phyloP scores from a whole-genome alignment of 345 rosid genomes.

The Gossypium sturtianum region DNA sequence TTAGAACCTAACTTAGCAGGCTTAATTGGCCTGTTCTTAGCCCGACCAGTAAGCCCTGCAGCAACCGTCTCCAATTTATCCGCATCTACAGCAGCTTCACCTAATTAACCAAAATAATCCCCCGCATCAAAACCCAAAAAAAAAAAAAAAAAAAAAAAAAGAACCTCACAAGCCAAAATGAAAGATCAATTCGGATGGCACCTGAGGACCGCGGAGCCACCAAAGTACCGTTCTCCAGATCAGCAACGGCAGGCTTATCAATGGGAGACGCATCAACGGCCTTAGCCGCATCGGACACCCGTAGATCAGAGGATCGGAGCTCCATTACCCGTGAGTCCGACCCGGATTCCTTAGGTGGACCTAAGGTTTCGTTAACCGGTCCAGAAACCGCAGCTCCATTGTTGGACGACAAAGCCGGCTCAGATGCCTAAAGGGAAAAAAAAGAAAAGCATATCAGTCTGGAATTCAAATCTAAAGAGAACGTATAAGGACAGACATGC shows the following conservation, averaged over 20 bases:
- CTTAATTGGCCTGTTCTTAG: constrained; percentile 34
- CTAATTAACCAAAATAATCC: constrained; percentile 24
- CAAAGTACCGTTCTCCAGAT: constrained; percentile 41
- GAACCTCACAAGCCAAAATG: constrained; percentile 26
- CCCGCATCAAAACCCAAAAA: background rate
- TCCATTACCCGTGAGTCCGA: constrained; percentile 51
- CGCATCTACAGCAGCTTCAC: constrained; percentile 33
- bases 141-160: background rate
- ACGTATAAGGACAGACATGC: constrained; percentile 1
- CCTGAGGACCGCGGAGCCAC: constrained; percentile 45
- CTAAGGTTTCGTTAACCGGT: constrained; percentile 29
- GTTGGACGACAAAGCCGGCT: constrained; percentile 50
- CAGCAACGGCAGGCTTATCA: constrained; percentile 45
- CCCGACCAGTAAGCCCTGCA: constrained; percentile 22
- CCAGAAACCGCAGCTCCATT: constrained; percentile 27
- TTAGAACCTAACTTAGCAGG: constrained; percentile 22
- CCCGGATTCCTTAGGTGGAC: constrained; percentile 46
- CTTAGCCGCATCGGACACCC: constrained; percentile 35
- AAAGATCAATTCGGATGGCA: constrained; percentile 21
- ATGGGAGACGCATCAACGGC: constrained; percentile 23
- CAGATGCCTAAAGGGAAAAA: constrained; percentile 33
- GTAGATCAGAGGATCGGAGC: constrained; percentile 64
- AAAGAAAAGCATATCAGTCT: background rate
- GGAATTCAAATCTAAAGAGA: constrained; percentile 15
- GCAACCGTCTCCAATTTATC: constrained; percentile 35